Conservation (phyloP, 345 rosid species). For the Acer yangbiense region DNA sequence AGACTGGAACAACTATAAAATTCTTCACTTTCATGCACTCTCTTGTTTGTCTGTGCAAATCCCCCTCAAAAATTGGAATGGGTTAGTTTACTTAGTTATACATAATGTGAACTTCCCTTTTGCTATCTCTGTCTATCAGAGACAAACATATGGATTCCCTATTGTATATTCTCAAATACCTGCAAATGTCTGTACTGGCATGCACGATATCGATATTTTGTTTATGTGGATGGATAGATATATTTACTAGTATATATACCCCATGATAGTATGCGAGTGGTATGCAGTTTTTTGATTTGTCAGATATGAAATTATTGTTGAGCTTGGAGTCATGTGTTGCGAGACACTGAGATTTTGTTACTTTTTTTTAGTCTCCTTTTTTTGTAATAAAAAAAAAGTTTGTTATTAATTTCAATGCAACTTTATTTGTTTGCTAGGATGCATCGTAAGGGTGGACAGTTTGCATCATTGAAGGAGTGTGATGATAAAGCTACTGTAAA, state of each 20-base stretch:
- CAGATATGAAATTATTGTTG: conserved; percentile 15
- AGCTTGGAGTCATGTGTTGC: background rate
- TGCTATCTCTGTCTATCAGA: background rate
- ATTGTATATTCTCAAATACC: background rate
- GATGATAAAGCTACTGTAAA: conserved; percentile 29
- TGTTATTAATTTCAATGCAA: conserved; percentile 1
- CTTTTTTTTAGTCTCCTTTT: background rate
- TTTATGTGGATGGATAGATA: background rate
- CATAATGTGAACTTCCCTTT: background rate
- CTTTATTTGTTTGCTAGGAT: conserved; percentile 40
- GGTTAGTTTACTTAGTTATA: background rate
- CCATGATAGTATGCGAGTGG: background rate
- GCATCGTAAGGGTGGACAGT: conserved; percentile 77
- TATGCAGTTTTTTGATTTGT: background rate
- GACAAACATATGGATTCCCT: background rate
- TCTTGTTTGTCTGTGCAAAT: background rate
- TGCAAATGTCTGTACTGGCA: too few relatives aligned
- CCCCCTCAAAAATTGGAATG: background rate
- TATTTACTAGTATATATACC: background rate
- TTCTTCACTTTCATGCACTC: background rate
- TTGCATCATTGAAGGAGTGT: conserved; percentile 43
- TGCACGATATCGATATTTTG: background rate
- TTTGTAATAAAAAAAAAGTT: background rate
- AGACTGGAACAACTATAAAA: background rate
- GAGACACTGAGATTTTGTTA: conserved; percentile 1